These are phyloP conservation scores for Aspergillus viridinutans DNA, from an alignment of 2,329 filamentous ascomycete species.

Conservation along the genomic window DNA sequence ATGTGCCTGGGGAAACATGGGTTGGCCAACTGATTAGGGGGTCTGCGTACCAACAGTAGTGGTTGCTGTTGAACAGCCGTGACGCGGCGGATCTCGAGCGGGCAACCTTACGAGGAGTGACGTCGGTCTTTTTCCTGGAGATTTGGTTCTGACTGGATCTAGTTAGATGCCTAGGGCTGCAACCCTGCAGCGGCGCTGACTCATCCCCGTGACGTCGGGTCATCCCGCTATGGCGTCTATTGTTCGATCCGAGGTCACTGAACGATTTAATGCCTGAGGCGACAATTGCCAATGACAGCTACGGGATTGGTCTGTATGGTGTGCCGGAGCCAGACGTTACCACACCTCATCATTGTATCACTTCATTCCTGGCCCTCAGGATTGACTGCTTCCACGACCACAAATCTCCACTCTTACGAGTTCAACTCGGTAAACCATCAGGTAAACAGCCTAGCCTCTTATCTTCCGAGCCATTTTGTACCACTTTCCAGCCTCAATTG, in stretches of 20 bases:
- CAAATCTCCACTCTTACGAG: constrained; percentile 33
- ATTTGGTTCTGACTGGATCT: neutral
- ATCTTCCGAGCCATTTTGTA: constrained; percentile 19
- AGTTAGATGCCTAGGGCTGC: constrained; percentile 19
- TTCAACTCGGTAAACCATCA: constrained; percentile 26
- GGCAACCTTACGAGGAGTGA: constrained; percentile 16
- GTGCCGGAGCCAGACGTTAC: constrained; percentile 22
- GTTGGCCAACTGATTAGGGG: constrained; percentile 3
- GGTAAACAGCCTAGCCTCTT: constrained; percentile 30
- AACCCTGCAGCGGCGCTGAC: constrained; percentile 14
- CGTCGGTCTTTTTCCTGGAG: constrained; percentile 18
- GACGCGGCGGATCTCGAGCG: constrained; percentile 9
- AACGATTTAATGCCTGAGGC: constrained; percentile 23
- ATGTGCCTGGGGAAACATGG: constrained; percentile 10
- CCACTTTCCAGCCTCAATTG: constrained; percentile 30
- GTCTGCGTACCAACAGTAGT: neutral
- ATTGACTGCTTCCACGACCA: constrained; percentile 26
- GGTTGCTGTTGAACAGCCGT: constrained; percentile 1
- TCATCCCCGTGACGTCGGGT: constrained; percentile 5
- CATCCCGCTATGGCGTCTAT: neutral
- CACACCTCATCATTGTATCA: constrained; percentile 33
- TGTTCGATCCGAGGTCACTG: constrained; percentile 8
- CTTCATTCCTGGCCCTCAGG: constrained; percentile 29
- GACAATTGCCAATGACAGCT: constrained; percentile 12
- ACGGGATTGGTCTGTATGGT: constrained; percentile 25